phyloP scores from a whole-genome alignment of 768 basidiomycete genomes.

The Lactifluus volemus region DNA sequence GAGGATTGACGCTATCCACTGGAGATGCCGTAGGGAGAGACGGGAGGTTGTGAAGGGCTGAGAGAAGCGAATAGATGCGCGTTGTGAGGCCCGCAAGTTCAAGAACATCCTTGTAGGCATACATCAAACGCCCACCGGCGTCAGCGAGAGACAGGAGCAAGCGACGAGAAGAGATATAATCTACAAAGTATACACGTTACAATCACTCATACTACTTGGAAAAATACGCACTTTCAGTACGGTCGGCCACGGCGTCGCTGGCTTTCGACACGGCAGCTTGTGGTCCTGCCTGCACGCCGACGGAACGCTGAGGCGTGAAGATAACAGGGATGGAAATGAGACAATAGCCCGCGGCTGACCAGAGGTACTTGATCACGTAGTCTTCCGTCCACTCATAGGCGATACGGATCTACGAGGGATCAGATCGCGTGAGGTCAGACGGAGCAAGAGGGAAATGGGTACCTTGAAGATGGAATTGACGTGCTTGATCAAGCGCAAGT shows the following conservation, averaged over 20 bases:
- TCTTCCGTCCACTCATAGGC: constrained; percentile 96
- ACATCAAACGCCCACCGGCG: constrained; percentile 93
- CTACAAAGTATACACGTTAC: constrained; percentile 26
- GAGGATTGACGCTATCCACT: constrained; percentile 27
- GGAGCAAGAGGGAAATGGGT: not conserved
- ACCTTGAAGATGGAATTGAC: constrained; percentile 90
- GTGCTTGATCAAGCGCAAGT: constrained; percentile 74
- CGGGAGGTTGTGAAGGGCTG: constrained; percentile 71
- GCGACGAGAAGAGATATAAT: constrained; percentile 90
- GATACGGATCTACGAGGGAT: constrained; percentile 58
- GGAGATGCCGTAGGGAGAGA: constrained; percentile 35
- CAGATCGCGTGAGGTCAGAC: not conserved
- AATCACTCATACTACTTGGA: too few species aligned
- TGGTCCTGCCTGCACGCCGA: constrained; percentile 21
- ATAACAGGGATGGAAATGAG: constrained; percentile 88
- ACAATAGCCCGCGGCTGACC: constrained; percentile 88
- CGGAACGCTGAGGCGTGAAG: constrained; percentile 44
- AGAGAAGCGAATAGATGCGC: constrained; percentile 79
- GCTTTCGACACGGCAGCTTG: not conserved
- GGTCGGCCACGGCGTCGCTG: constrained; percentile 35
- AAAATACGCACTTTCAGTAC: constrained; percentile 37
- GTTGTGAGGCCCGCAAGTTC: constrained; percentile 93
- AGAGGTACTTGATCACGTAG: constrained; percentile 92
- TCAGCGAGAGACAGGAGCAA: constrained; percentile 92
- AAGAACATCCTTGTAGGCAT: constrained; percentile 90